Evolutionary conservation across 345 rosid species (phyloP).

Genomic region (Ceriops tagal): DNA sequence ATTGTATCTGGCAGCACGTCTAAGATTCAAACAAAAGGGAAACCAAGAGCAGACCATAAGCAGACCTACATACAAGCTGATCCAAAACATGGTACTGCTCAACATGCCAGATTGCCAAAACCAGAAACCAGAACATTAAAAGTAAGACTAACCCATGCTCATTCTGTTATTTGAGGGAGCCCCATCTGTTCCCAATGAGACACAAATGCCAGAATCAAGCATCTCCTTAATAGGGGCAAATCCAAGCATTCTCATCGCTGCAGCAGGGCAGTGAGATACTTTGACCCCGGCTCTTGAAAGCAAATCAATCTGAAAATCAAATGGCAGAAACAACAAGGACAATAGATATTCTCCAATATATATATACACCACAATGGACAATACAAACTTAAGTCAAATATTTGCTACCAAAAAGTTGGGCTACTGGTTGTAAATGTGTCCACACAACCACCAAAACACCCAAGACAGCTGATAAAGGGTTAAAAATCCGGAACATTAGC

Average conservation of each 20-base stretch:
- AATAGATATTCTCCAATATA: background rate
- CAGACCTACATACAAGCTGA: background rate
- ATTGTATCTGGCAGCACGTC: background rate
- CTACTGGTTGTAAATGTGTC: no score
- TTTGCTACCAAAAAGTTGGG: no score
- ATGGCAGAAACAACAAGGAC: background rate
- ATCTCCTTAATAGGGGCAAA: constrained; percentile 62
- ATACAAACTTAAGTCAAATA: background rate
- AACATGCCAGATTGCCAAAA: constrained; percentile 1
- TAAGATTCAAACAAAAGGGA: constrained; percentile 2
- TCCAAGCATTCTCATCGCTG: constrained; percentile 81
- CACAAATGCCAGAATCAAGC: constrained; percentile 57
- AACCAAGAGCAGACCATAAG: background rate
- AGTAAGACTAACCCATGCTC: constrained; percentile 56
- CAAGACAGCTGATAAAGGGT: background rate
- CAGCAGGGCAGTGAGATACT: constrained; percentile 72
- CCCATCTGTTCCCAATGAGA: constrained; percentile 79
- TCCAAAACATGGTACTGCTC: background rate
- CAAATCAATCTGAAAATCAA: constrained; percentile 43
- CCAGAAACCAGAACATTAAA: constrained; percentile 9
- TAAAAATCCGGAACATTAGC: background rate
- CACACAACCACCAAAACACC: no score
- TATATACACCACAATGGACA: background rate
- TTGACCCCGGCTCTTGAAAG: constrained; percentile 61
- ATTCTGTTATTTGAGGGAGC: constrained; percentile 79